Percentiles rank a stretch among this genome's conserved stretches.
Conservation (phyloP, 2,329 filamentous ascomycete species). For the Ascochyta rabiei region DNA sequence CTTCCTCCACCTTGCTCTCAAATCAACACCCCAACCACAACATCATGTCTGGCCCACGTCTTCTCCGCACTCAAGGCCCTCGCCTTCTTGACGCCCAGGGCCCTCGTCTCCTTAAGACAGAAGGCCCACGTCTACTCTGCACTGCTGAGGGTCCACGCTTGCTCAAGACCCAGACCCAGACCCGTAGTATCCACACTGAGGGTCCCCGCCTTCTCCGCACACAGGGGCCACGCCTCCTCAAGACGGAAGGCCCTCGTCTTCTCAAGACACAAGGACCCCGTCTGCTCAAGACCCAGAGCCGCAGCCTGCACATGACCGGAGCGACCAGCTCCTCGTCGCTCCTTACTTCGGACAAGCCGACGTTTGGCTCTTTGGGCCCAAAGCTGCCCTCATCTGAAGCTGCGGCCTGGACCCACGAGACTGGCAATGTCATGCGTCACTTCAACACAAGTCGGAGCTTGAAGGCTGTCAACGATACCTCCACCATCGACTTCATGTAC, state of each 20-base stretch:
- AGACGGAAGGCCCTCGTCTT: conserved; percentile 10
- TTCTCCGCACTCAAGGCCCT: conserved; percentile 17
- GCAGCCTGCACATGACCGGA: conserved; percentile 65
- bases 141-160: conserved; percentile 16
- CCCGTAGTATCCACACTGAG: conserved; percentile 12
- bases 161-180: conserved; percentile 17
- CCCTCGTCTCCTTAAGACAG: conserved; percentile 10
- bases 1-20: not conserved
- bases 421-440: conserved; percentile 52
- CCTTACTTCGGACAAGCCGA: conserved; percentile 58
- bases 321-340: conserved; percentile 61
- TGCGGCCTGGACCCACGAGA: conserved; percentile 35
- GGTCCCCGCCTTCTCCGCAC: conserved; percentile 17
- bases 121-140: conserved; percentile 12
- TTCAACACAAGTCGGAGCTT: conserved; percentile 67
- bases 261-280: conserved; percentile 14
- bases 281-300: conserved; percentile 40
- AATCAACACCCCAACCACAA: not conserved
- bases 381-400: conserved; percentile 58
- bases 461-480: conserved; percentile 63
- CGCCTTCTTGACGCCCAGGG: conserved; percentile 13
- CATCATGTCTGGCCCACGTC: conserved; percentile 16
- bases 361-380: conserved; percentile 53
- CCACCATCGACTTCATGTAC: conserved; percentile 68
- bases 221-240: conserved; percentile 13